Evolutionary conservation across 2,329 filamentous ascomycete species (phyloP).

Genomic region (Fusarium stilboides): DNA sequence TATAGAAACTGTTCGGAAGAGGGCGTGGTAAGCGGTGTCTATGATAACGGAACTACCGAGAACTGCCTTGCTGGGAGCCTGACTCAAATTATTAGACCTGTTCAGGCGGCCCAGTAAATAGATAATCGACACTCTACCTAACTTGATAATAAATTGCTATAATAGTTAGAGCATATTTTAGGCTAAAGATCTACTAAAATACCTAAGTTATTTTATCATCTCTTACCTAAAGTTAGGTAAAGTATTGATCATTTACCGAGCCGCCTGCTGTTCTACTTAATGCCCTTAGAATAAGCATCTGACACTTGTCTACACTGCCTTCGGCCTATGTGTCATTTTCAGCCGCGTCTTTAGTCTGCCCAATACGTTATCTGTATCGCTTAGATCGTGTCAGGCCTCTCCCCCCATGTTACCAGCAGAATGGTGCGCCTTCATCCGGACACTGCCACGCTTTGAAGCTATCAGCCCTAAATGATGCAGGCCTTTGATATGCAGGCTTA

Average conservation of each 20-base stretch:
- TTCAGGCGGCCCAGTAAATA: too few species aligned
- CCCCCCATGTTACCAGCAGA: constrained; percentile 38
- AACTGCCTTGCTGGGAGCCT: constrained; percentile 33
- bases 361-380: constrained; percentile 16
- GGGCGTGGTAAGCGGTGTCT: constrained; percentile 11
- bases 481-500: constrained; percentile 23
- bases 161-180: too few species aligned
- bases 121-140: too few species aligned
- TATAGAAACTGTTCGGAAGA: constrained; percentile 20
- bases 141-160: too few species aligned
- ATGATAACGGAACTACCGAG: constrained; percentile 10
- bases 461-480: constrained; percentile 46
- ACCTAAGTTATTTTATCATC: too few species aligned
- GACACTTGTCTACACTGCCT: constrained; percentile 37
- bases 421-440: constrained; percentile 31
- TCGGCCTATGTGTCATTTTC: constrained; percentile 28
- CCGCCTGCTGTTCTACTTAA: not conserved
- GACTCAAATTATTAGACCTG: not conserved
- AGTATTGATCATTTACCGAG: too few species aligned
- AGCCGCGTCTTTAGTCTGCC: constrained; percentile 12
- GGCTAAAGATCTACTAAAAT: too few species aligned
- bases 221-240: too few species aligned
- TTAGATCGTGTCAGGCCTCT: constrained; percentile 7
- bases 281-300: constrained; percentile 39
- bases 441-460: constrained; percentile 40